A percentile compares a stretch with the other conserved stretches of the same genome.
phyloP scores from a whole-genome alignment of 495 filamentous ascomycete species.

The Penicillium canariense region DNA sequence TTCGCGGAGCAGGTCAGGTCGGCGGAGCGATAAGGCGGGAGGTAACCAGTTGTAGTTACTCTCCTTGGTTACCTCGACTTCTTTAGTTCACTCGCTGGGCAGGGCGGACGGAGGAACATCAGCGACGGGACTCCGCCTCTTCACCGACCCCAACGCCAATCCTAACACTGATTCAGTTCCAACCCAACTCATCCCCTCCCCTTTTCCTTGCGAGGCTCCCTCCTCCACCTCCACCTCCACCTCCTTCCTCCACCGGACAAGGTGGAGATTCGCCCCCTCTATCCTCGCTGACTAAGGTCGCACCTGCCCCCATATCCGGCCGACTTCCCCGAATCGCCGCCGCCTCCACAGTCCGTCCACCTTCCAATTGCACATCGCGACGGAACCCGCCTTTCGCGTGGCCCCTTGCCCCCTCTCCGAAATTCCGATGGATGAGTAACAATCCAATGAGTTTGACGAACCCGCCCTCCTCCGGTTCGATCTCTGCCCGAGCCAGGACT shows the following conservation, averaged over 20 bases:
- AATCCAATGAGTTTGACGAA: constrained; percentile 54
- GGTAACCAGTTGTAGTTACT: no score
- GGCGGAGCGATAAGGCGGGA: no score
- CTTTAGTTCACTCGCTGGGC: no score
- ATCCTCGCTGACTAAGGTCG: constrained; percentile 1
- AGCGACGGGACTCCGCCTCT: not conserved
- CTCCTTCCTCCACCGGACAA: no score
- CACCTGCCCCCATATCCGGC: not conserved
- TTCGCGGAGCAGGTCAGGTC: not conserved
- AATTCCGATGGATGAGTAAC: constrained; percentile 14
- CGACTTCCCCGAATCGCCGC: not conserved
- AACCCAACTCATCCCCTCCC: not conserved
- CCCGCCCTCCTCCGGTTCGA: constrained; percentile 53
- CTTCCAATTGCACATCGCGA: constrained; percentile 1
- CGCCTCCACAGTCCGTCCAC: not conserved
- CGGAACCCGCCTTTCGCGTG: constrained; percentile 2
- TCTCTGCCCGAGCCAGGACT: constrained; percentile 45
- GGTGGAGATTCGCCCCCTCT: not conserved
- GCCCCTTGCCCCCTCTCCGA: constrained; percentile 2
- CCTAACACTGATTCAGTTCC: not conserved
- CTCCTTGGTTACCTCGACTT: no score
- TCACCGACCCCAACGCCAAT: not conserved
- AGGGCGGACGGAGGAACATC: no score
- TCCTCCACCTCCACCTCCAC: not conserved
- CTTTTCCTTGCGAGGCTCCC: not conserved